Evolutionary conservation across 2,329 filamentous ascomycete genomes (phyloP), one percentile per base, ranked within the genome.

Genomic region (Fusarium subtropicale): DNA sequence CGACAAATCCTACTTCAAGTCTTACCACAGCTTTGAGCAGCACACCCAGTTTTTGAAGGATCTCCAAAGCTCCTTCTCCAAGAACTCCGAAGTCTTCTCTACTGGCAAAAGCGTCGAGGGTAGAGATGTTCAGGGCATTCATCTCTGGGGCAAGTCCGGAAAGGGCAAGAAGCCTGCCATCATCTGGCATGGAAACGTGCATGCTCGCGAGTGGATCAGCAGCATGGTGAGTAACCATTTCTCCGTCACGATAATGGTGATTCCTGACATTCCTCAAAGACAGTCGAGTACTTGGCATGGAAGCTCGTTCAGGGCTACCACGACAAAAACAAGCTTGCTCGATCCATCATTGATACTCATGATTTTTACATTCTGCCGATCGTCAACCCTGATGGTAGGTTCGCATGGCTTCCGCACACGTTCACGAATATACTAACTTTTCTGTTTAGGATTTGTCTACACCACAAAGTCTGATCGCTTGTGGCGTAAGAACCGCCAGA

Each of bases 361-460:
- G 90, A 92, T 77, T 89, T 89, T 69, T 90, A 89, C 76, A 84
- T 91, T 69, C 83, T 90, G 64, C 88, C 88, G 5, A 78, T 90
- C 26, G 86, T 88, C 18, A 90, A 90, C 73, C 87, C 87, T 0
- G 88, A 90, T 57, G 87, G 84, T 85, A 74, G 71, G 79, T 3
- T 7, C 5, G 2, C 2, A 16, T 0, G 3, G 7, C 1, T 4
- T 20, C 0, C 3, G 7, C 15, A 0, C 2, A 22, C 3, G 0
- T 0, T 3, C 10, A 33, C 4, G 1, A 1, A 3, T 1, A 6
- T 16, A 12, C 28, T 60, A 8, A 47, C 6, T 34, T 9, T 20
- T 1, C 1, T 12, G 7, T 7, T 2, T 20, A 85, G 86, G 87
- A 30, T 90, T 90, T 72, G 79, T 86, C 13, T 72, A 72, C 18